phyloP scores from a whole-genome alignment of 169 alveolate species.

The Eimeria tenella region DNA sequence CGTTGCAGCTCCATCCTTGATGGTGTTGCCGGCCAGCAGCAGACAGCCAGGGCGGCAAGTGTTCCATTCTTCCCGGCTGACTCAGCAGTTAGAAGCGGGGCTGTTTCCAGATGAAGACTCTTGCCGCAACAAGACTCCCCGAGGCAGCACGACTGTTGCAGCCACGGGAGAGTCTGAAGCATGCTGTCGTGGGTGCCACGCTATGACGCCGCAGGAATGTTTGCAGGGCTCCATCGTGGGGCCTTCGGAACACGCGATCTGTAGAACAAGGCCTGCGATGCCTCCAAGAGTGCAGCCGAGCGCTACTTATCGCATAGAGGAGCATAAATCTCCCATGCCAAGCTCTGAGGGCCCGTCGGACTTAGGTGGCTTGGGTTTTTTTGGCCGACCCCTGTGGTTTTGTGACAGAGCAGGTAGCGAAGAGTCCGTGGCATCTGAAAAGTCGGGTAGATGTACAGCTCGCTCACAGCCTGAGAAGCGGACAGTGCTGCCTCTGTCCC shows the following conservation, averaged over 20 bases:
- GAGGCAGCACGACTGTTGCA: slow-evolving; percentile 21
- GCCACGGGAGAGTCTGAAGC: slow-evolving; percentile 43
- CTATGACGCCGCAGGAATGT: not conserved
- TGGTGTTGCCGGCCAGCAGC: slow-evolving; percentile 33
- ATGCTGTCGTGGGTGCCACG: not conserved
- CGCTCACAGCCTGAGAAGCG: not conserved
- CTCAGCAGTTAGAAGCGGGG: not conserved
- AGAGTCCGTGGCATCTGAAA: not conserved
- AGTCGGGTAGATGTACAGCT: too few species aligned
- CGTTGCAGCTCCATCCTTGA: slow-evolving; percentile 37
- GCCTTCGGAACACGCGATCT: not conserved
- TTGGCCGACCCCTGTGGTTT: slow-evolving; percentile 57
- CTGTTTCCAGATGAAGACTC: slow-evolving; percentile 8
- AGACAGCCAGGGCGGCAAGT: slow-evolving; percentile 29
- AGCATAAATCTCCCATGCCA: too few species aligned
- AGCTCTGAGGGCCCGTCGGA: not conserved
- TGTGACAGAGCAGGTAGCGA: slow-evolving; percentile 26
- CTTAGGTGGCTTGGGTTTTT: slow-evolving; percentile 28
- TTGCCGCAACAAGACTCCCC: not conserved
- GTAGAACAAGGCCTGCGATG: not conserved
- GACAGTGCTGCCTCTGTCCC: slow-evolving; percentile 7
- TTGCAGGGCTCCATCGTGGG: slow-evolving; percentile 30
- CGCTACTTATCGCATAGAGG: too few species aligned
- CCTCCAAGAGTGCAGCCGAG: not conserved
- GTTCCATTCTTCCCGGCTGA: not conserved